Percentiles rank a stretch among this genome's conserved stretches.
Conservation (phyloP, 805 yeast species). For the Pichia eremophila region DNA sequence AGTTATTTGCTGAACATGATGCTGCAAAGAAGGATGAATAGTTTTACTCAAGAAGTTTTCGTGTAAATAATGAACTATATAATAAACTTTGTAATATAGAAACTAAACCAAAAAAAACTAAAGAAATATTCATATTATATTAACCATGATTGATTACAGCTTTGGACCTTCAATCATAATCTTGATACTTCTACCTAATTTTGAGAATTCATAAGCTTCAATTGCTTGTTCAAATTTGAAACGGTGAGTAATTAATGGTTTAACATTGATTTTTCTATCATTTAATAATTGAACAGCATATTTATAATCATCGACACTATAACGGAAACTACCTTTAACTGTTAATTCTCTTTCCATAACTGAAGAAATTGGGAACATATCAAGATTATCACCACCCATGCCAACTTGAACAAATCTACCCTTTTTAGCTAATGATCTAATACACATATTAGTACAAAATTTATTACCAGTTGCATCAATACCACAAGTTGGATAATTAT, state of each 20-base stretch:
- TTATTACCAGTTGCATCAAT: conserved; percentile 84
- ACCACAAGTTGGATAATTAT: conserved; percentile 38
- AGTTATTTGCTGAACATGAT: conserved; percentile 19
- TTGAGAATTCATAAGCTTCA: conserved; percentile 62
- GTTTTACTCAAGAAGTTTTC: too few relatives aligned
- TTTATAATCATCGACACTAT: conserved; percentile 67
- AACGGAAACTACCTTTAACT: conserved; percentile 72
- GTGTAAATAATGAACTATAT: too few relatives aligned
- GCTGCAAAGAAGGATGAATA: conserved; percentile 3
- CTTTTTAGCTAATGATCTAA: conserved; percentile 50
- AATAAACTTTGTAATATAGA: too few relatives aligned
- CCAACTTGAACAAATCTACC: conserved; percentile 82
- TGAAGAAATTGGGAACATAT: conserved; percentile 63
- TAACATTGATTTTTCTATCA: conserved; percentile 42
- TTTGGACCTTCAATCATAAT: conserved; percentile 73
- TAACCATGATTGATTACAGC: not conserved
- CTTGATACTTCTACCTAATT: conserved; percentile 63
- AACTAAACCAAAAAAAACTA: too few relatives aligned
- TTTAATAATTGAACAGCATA: conserved; percentile 56
- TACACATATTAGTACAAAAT: conserved; percentile 61
- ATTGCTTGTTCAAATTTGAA: conserved; percentile 64
- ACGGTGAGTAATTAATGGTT: conserved; percentile 63
- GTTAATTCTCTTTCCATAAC: conserved; percentile 60
- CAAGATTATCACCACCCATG: conserved; percentile 60
- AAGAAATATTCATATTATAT: too few relatives aligned